phyloP scores from a whole-genome alignment of 495 filamentous ascomycete species.

The Bombardia bombarda region DNA sequence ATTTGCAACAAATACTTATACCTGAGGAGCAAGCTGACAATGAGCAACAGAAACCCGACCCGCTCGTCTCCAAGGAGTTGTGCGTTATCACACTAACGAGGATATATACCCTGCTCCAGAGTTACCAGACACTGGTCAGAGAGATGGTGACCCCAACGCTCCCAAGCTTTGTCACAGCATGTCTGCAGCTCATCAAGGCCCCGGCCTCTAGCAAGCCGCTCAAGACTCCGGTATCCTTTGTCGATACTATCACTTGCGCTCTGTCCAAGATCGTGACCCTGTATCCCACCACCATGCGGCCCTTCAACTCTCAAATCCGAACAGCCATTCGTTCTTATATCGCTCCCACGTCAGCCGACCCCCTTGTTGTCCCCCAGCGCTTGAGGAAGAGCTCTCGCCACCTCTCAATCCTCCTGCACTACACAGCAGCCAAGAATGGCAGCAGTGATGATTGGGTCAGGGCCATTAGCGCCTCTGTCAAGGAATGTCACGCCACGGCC shows the following conservation, averaged over 20 bases:
- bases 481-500: slow-evolving; percentile 55
- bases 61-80: slow-evolving; percentile 62
- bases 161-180: slow-evolving; percentile 62
- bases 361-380: slow-evolving; percentile 34
- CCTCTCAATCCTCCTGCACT: slow-evolving; percentile 60
- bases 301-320: slow-evolving; percentile 60
- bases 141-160: slow-evolving; percentile 83
- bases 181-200: slow-evolving; percentile 56
- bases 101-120: slow-evolving; percentile 73
- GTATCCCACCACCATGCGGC: slow-evolving; percentile 72
- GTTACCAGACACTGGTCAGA: slow-evolving; percentile 71
- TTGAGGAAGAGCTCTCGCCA: slow-evolving; percentile 47
- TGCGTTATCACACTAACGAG: slow-evolving; percentile 67
- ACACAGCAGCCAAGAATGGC: slow-evolving; percentile 67
- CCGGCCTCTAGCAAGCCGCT: slow-evolving; percentile 31
- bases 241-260: slow-evolving; percentile 49
- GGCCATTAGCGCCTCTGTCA: slow-evolving; percentile 49
- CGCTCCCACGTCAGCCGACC: slow-evolving; percentile 46
- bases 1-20: neutral
- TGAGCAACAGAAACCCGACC: slow-evolving; percentile 58
- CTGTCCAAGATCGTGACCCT: slow-evolving; percentile 62
- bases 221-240: slow-evolving; percentile 32
- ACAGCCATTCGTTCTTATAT: slow-evolving; percentile 47
- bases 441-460: slow-evolving; percentile 66
- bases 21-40: slow-evolving; percentile 6